Conservation (phyloP, 1,139 yeast genomes). For the Geotrichum phurueaensis region DNA sequence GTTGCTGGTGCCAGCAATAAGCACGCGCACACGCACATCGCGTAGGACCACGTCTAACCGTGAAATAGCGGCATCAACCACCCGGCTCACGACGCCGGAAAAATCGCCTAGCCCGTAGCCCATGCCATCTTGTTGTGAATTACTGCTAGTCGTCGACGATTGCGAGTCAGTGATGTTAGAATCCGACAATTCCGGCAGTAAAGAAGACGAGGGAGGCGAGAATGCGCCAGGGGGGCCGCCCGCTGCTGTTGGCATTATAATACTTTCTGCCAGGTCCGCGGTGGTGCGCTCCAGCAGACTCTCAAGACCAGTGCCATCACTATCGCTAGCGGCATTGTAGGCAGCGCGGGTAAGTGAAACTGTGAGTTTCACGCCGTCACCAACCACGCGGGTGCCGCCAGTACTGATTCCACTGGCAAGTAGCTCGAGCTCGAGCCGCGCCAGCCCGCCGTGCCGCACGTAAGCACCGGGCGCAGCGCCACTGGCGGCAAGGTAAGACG, state of each 20-base stretch:
- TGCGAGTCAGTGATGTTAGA: neutral
- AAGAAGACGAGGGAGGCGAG: neutral
- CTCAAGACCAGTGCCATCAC: conserved; percentile 27
- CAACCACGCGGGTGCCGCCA: conserved; percentile 48
- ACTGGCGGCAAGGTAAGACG: conserved; percentile 37
- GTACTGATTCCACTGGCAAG: conserved; percentile 64
- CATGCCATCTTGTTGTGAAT: conserved; percentile 30
- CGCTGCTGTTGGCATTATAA: conserved; percentile 26
- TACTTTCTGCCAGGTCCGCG: conserved; percentile 38
- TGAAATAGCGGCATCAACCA: conserved; percentile 66
- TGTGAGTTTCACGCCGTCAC: conserved; percentile 51
- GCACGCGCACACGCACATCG: conserved; percentile 44
- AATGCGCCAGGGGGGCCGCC: neutral
- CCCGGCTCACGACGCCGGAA: conserved; percentile 53
- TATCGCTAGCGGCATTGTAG: conserved; percentile 25
- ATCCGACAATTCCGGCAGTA: neutral
- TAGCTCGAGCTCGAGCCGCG: conserved; percentile 46
- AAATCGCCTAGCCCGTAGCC: conserved; percentile 37
- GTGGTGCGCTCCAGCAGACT: conserved; percentile 60
- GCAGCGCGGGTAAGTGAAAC: conserved; percentile 38
- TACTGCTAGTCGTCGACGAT: conserved; percentile 4
- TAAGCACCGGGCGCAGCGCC: conserved; percentile 42
- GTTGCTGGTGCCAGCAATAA: conserved; percentile 41
- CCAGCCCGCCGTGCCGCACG: conserved; percentile 58
- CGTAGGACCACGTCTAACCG: conserved; percentile 48